Percentiles rank a stretch among this genome's conserved stretches.
These are phyloP conservation scores for Bocquillonia castaneifolia DNA, from an alignment of 441 rosid genomes.

Conservation along the genomic window DNA sequence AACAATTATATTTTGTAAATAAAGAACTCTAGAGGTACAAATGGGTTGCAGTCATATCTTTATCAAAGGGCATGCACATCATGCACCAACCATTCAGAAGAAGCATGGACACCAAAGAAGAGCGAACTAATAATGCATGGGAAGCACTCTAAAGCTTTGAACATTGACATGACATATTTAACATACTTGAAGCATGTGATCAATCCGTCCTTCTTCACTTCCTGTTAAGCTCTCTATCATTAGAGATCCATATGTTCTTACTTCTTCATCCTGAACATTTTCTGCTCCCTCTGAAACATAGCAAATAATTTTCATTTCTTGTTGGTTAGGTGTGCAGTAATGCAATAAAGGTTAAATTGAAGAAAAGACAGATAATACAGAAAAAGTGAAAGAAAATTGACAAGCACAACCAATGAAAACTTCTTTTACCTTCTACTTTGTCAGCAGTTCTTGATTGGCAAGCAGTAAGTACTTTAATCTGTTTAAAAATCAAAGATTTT, in stretches of 20 bases:
- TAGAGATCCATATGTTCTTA: constrained; percentile 61
- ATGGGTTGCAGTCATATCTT: not conserved
- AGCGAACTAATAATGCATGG: not conserved
- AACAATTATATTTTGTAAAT: not conserved
- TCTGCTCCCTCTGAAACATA: constrained; percentile 45
- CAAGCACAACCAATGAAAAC: not conserved
- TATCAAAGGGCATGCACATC: not conserved
- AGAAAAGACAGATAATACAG: not conserved
- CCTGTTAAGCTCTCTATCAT: constrained; percentile 85
- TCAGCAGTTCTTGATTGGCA: constrained; percentile 70
- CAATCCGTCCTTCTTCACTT: constrained; percentile 74
- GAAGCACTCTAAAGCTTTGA: not conserved
- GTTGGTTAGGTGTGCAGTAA: not conserved
- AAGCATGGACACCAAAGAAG: not conserved
- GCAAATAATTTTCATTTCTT: not conserved
- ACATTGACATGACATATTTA: not conserved
- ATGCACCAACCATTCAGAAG: not conserved
- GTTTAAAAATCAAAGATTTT: constrained; percentile 23
- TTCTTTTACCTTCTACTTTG: constrained; percentile 50
- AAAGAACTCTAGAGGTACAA: not conserved
- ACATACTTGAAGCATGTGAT: constrained; percentile 83
- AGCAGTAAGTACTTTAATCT: constrained; percentile 72
- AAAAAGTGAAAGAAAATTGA: constrained; percentile 7
- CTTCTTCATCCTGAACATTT: constrained; percentile 43
- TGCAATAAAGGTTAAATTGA: not conserved